Percentiles rank a stretch among this genome's conserved stretches.
phyloP scores from a whole-genome alignment of 2,329 filamentous ascomycete genomes.

The Chaetomium globosum region DNA sequence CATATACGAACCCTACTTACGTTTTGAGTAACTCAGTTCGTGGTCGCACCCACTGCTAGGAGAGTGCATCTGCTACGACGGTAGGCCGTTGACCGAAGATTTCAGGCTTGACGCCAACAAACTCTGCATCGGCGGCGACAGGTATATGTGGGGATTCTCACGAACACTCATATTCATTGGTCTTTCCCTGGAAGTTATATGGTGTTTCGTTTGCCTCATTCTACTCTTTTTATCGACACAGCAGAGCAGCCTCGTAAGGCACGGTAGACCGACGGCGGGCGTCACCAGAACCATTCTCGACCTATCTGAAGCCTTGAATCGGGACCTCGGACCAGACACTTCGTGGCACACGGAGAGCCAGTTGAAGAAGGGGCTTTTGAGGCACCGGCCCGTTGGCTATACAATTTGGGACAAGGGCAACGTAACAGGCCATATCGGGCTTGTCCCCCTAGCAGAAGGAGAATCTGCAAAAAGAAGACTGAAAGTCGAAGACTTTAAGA shows the following conservation, averaged over 20 bases:
- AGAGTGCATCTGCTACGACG: background rate
- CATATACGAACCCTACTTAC: background rate
- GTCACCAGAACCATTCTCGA: background rate
- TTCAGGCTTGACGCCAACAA: background rate
- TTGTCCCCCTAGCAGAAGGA: background rate
- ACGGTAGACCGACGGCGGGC: background rate
- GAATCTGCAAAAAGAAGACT: background rate
- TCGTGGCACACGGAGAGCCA: background rate
- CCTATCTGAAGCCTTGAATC: background rate
- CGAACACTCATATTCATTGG: background rate
- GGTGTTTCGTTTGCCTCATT: background rate
- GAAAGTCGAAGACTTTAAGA: background rate
- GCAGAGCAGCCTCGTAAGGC: background rate
- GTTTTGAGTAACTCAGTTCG: background rate
- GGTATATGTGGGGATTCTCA: background rate
- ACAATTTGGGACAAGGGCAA: background rate
- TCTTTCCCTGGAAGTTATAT: background rate
- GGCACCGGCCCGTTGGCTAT: background rate
- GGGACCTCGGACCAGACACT: background rate
- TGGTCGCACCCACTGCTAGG: background rate
- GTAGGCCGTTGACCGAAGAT: background rate
- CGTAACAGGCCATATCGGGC: background rate
- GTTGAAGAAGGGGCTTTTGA: background rate
- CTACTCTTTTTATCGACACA: background rate
- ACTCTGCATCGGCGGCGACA: background rate